phyloP scores from a whole-genome alignment of 2,329 filamentous ascomycete species.

The Aspergillus bombycis region DNA sequence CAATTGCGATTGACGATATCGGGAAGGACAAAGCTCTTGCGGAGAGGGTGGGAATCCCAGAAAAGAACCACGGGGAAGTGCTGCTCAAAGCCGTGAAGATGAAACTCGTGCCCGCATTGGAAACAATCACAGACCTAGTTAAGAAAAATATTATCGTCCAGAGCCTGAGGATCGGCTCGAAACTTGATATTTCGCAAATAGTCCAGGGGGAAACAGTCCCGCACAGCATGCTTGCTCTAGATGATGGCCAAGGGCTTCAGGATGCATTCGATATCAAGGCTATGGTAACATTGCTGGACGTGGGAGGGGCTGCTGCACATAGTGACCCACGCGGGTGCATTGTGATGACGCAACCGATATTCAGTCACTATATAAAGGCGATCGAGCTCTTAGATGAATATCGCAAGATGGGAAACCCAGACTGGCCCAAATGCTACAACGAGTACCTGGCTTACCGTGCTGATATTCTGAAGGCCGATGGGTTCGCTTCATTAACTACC shows the following conservation, averaged over 20 bases:
- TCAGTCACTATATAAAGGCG: constrained; percentile 34
- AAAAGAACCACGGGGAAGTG: background rate
- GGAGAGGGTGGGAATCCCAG: background rate
- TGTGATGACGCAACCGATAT: constrained; percentile 38
- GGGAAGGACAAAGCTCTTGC: constrained; percentile 41
- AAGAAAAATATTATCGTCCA: constrained; percentile 33
- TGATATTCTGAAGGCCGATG: constrained; percentile 28
- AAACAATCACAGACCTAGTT: constrained; percentile 21
- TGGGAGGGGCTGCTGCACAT: constrained; percentile 43
- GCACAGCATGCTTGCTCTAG: constrained; percentile 32
- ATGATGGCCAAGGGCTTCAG: constrained; percentile 25
- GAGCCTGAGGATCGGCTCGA: constrained; percentile 39
- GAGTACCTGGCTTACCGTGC: constrained; percentile 35
- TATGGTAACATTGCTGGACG: constrained; percentile 43
- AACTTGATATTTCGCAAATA: constrained; percentile 44
- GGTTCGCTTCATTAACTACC: constrained; percentile 33
- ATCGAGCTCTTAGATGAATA: constrained; percentile 35
- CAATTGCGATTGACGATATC: constrained; percentile 43
- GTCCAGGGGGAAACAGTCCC: constrained; percentile 44
- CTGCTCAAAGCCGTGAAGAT: constrained; percentile 22
- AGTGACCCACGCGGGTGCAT: constrained; percentile 35
- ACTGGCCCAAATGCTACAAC: constrained; percentile 37
- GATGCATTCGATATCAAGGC: constrained; percentile 40
- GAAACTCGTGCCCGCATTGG: constrained; percentile 27
- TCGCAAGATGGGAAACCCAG: constrained; percentile 22